These are phyloP conservation scores for Capronia epimyces DNA, from an alignment of 2,329 filamentous ascomycete species.

Conservation along the genomic window DNA sequence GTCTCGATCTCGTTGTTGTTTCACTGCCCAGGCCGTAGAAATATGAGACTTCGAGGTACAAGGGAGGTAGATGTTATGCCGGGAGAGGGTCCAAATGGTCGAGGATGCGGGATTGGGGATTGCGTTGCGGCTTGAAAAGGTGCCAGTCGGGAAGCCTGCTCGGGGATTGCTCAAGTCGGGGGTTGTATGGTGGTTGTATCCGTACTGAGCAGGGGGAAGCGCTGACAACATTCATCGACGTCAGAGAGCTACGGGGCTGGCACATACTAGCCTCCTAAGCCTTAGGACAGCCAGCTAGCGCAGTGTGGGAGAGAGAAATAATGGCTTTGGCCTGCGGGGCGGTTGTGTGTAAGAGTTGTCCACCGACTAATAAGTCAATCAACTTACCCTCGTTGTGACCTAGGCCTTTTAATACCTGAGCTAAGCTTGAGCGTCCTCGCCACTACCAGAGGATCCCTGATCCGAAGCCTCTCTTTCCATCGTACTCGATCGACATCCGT, in stretches of 20 bases:
- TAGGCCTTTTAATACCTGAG: not conserved
- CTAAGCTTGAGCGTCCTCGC: not conserved
- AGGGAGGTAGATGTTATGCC: slow-evolving; percentile 6
- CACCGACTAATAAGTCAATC: not conserved
- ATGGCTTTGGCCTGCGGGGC: not conserved
- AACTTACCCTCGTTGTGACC: not conserved
- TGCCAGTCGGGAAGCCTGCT: not conserved
- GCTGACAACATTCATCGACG: slow-evolving; percentile 5
- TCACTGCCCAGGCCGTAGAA: not conserved
- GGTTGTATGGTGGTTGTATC: slow-evolving; percentile 2
- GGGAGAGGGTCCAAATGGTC: slow-evolving; percentile 14
- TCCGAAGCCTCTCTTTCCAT: not conserved
- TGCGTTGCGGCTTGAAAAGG: slow-evolving; percentile 7
- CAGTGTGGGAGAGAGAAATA: not conserved
- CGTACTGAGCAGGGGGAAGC: not conserved
- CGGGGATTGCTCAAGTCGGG: not conserved
- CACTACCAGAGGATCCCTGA: not conserved
- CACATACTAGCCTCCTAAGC: not conserved
- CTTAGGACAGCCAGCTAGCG: not conserved
- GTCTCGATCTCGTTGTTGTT: slow-evolving; percentile 4
- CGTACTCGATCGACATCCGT: not conserved
- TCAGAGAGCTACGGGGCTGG: not conserved
- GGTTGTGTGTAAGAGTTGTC: not conserved
- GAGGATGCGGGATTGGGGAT: slow-evolving; percentile 11
- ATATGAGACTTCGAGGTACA: slow-evolving; percentile 3